Base-by-base conservation (phyloP, 768 basidiomycete species). In the Leccinellum albellum region DNA sequence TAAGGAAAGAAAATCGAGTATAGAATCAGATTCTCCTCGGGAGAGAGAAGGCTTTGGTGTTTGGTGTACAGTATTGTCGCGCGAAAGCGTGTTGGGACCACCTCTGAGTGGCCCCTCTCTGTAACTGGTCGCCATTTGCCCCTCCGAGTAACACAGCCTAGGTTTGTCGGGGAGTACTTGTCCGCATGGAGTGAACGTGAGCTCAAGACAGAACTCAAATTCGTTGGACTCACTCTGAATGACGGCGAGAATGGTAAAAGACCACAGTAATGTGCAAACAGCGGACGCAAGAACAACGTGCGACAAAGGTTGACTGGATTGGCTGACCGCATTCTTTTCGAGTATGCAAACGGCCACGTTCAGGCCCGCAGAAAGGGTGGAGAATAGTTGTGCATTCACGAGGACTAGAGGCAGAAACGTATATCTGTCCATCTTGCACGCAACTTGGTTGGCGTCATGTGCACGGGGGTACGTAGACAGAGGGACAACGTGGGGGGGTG, bases 1-100 rank as follows among this genome's bases (percentile, higher is more conserved):
- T 60, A 72, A 55, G 10, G 70, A 72, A 53, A 73, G 68, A 44
- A 74, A 72, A 59, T 72, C 71, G 21, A 70, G 60, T 0, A 64
- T 23, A 37, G 70, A 65, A 59, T 72, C 70, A 45, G 65, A 63
- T 55, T 59, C 61, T 28, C 62, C 59, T 7, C 61, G 61, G 23
- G 65, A 60, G 44, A 68, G 32, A 2, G 66, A 62, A 31, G 59
- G 61, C 4, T 70, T 67, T 47, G 48, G 59, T 12, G 50, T 56
- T 42, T 60, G 59, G 6, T 51, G 20, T 6, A n/a, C 3, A 17
- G 40, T 51, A 51, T 56, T 52, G 24, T 46, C 55, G n/a, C 20
- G 49, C 8, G 49, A 46, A 57, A 51, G 21, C 35, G 8, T 52
- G 31, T 24, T 26, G 6, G 14, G 13, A 46, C 51, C 28, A 26